Percentiles rank a stretch among this genome's conserved stretches.
These are phyloP conservation scores for Pseudogymnoascus sp. DNA, from an alignment of 2,329 filamentous ascomycete genomes.

Conservation along the genomic window DNA sequence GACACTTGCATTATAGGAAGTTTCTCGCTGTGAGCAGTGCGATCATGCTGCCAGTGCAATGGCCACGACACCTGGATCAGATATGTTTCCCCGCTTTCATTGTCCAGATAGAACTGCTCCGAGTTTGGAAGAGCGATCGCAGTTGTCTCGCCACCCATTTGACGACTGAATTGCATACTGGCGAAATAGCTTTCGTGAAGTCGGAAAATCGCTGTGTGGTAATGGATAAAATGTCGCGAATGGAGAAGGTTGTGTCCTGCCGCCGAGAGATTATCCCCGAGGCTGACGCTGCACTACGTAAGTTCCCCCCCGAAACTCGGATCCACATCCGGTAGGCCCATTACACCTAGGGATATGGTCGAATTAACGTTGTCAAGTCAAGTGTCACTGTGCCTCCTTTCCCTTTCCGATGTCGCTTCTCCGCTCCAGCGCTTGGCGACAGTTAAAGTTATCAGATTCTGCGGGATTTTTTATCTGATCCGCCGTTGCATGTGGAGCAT, in stretches of 20 bases:
- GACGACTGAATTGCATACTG: not conserved
- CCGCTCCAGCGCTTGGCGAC: not conserved
- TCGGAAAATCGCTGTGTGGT: not conserved
- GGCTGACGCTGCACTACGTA: not conserved
- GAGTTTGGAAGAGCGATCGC: not conserved
- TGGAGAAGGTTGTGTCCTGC: not conserved
- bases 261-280: not conserved
- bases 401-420: not conserved
- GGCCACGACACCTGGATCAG: constrained; percentile 33
- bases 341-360: not conserved
- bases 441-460: constrained; percentile 7
- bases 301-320: not conserved
- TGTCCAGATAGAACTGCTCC: constrained; percentile 13
- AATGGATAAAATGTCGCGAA: not conserved
- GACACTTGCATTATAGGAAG: constrained; percentile 34
- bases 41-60: constrained; percentile 25
- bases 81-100: constrained; percentile 31
- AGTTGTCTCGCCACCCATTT: constrained; percentile 1
- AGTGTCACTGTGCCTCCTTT: not conserved
- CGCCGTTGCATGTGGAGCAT: not conserved
- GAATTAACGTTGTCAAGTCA: not conserved
- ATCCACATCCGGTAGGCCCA: not conserved
- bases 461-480: constrained; percentile 7
- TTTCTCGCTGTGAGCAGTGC: constrained; percentile 21
- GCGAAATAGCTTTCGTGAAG: not conserved